A percentile compares a stretch with the other conserved stretches of the same genome.
Evolutionary conservation across 345 rosid genomes (phyloP).

Genomic region (Euphorbia tirucalli): DNA sequence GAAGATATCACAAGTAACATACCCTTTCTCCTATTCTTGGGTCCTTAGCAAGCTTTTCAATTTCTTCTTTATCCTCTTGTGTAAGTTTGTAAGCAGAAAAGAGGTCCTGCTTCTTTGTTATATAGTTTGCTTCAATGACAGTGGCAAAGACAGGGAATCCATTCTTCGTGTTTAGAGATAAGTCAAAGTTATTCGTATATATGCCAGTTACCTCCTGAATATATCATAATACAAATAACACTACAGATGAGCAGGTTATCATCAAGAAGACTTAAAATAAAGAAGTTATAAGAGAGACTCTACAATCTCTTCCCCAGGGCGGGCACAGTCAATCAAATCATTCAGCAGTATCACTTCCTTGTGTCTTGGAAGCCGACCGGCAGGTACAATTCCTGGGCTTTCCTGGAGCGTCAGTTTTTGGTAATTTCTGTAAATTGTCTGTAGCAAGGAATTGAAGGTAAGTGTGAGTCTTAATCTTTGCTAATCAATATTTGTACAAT

Average conservation of each 20-base stretch:
- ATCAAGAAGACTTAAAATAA: slow-evolving; percentile 6
- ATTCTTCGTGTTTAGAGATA: slow-evolving; percentile 91
- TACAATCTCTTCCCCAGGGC: slow-evolving; percentile 98
- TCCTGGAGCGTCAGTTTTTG: slow-evolving; percentile 97
- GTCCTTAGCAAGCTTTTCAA: slow-evolving; percentile 83
- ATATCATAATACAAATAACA: slow-evolving; percentile 12
- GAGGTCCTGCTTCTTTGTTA: slow-evolving; percentile 93
- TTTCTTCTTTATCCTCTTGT: slow-evolving; percentile 89
- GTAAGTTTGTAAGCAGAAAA: slow-evolving; percentile 96
- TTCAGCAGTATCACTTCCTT: slow-evolving; percentile 93
- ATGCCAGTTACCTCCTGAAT: slow-evolving; percentile 91
- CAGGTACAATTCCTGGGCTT: slow-evolving; percentile 99
- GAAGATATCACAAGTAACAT: slow-evolving; percentile 21
- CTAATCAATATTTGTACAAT: neutral
- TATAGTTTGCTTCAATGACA: slow-evolving; percentile 88
- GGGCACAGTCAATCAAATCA: slow-evolving; percentile 96
- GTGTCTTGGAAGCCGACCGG: slow-evolving; percentile 98
- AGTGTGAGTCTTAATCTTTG: neutral
- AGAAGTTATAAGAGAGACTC: slow-evolving; percentile 14
- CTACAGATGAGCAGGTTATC: slow-evolving; percentile 4
- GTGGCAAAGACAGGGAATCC: slow-evolving; percentile 99
- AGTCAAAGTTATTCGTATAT: slow-evolving; percentile 90
- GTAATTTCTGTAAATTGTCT: slow-evolving; percentile 95
- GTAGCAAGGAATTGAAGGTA: slow-evolving; percentile 26
- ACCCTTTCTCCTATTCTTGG: slow-evolving; percentile 94